phyloP scores from a whole-genome alignment of 345 rosid genomes.

The Chamaenerion angustifolium region DNA sequence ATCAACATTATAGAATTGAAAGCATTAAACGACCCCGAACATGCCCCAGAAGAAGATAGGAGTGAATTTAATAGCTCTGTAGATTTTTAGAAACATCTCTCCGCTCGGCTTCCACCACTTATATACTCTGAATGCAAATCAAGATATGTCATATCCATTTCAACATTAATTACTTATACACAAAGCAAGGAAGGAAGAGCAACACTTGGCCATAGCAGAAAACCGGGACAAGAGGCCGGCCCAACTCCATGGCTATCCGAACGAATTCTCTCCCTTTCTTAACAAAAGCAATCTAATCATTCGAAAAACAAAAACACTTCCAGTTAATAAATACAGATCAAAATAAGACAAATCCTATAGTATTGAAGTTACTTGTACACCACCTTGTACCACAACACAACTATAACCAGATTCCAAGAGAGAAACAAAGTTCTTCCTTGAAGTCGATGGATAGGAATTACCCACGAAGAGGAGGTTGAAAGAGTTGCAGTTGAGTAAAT shows the following conservation, averaged over 20 bases:
- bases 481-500: no score
- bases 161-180: background rate
- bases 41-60: conserved; percentile 85
- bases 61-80: conserved; percentile 68
- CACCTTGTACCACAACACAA: conserved; percentile 83
- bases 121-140: conserved; percentile 43
- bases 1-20: no score
- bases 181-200: no score
- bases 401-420: conserved; percentile 61
- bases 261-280: conserved; percentile 69
- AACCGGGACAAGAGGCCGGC: conserved; percentile 81
- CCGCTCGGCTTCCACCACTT: conserved; percentile 96
- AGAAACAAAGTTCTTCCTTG: conserved; percentile 55
- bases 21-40: conserved; percentile 37
- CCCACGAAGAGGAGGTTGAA: no score
- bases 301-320: background rate
- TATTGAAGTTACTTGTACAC: conserved; percentile 40
- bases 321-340: no score
- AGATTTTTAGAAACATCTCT: conserved; percentile 32
- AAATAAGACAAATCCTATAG: no score
- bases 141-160: background rate
- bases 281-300: conserved; percentile 47
- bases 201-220: conserved; percentile 82
- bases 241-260: conserved; percentile 67
- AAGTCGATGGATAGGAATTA: no score